A percentile compares a stretch with the other conserved stretches of the same genome.
These are phyloP conservation scores for Chenopodium formosanum DNA, from an alignment of 148 eudicot species.

Conservation along the genomic window DNA sequence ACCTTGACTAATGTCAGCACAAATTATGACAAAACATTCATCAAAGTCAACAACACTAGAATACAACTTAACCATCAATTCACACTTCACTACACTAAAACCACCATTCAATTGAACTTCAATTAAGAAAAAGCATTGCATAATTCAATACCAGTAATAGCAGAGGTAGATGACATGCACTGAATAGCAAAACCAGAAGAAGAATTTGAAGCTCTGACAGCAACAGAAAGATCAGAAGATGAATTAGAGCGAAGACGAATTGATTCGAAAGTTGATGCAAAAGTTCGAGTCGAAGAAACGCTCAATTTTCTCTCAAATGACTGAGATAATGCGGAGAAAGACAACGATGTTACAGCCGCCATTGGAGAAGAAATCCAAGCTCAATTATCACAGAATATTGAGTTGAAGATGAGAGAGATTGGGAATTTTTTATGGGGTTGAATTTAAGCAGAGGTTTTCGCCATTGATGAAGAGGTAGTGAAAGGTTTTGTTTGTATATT, in stretches of 20 bases:
- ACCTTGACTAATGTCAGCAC: no score
- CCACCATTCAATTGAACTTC: no score
- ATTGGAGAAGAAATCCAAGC: constrained; percentile 4
- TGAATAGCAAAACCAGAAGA: constrained; percentile 40
- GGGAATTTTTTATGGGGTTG: no score
- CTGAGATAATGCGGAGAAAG: constrained; percentile 47
- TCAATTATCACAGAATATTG: not conserved
- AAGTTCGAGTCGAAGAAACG: constrained; percentile 30
- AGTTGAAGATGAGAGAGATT: not conserved
- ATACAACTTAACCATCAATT: no score
- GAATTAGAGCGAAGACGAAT: constrained; percentile 34
- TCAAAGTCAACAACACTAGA: no score
- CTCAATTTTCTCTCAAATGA: constrained; percentile 41
- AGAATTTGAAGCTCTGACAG: constrained; percentile 34
- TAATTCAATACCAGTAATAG: not conserved
- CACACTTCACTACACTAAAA: no score
- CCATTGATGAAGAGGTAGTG: no score
- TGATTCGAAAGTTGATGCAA: constrained; percentile 34
- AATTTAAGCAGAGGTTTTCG: no score
- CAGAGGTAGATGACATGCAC: constrained; percentile 46
- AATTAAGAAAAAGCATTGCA: no score
- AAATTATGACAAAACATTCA: no score
- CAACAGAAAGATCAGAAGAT: not conserved
- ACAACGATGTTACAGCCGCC: constrained; percentile 62
- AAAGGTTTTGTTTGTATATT: no score